phyloP scores from a whole-genome alignment of 768 basidiomycete genomes.

The Candolleomyces aberdarensis region DNA sequence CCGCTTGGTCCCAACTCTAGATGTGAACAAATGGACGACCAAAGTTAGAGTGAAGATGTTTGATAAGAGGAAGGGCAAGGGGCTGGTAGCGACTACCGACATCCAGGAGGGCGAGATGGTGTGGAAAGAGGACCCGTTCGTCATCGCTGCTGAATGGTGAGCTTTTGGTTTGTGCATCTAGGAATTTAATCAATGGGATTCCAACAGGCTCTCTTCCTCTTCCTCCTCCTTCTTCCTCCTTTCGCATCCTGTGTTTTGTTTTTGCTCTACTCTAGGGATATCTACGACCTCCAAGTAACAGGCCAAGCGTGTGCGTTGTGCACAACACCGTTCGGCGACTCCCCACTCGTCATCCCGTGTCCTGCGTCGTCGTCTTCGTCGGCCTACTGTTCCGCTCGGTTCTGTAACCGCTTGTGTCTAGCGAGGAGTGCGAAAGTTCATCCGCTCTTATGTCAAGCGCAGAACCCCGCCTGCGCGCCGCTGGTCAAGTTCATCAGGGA shows the following conservation, averaged over 20 bases:
- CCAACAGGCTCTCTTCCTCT: too few species aligned
- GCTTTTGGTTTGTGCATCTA: conserved; percentile 1
- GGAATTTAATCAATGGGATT: too few species aligned
- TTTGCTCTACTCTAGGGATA: conserved; percentile 48
- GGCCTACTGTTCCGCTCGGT: conserved; percentile 57
- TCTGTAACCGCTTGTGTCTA: conserved; percentile 80
- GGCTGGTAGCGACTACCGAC: conserved; percentile 66
- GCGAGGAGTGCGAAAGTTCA: conserved; percentile 62
- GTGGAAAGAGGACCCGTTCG: conserved; percentile 85
- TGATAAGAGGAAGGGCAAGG: conserved; percentile 73
- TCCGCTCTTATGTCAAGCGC: conserved; percentile 67
- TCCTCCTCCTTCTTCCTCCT: too few species aligned
- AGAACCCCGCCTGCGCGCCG: conserved; percentile 65
- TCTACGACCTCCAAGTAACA: conserved; percentile 62
- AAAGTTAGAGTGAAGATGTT: conserved; percentile 71
- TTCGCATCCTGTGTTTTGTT: too few species aligned
- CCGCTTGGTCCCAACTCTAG: conserved; percentile 57
- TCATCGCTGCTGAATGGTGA: conserved; percentile 80
- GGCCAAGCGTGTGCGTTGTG: conserved; percentile 71
- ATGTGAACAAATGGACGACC: conserved; percentile 57
- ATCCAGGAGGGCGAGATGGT: conserved; percentile 71
- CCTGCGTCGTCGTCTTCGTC: conserved; percentile 36
- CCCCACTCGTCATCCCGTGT: conserved; percentile 52
- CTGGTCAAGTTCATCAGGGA: conserved; percentile 59
- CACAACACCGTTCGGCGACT: conserved; percentile 56